Base-by-base conservation (phyloP, 352 stramenopile genomes). In the Globisporangium splendens region DNA sequence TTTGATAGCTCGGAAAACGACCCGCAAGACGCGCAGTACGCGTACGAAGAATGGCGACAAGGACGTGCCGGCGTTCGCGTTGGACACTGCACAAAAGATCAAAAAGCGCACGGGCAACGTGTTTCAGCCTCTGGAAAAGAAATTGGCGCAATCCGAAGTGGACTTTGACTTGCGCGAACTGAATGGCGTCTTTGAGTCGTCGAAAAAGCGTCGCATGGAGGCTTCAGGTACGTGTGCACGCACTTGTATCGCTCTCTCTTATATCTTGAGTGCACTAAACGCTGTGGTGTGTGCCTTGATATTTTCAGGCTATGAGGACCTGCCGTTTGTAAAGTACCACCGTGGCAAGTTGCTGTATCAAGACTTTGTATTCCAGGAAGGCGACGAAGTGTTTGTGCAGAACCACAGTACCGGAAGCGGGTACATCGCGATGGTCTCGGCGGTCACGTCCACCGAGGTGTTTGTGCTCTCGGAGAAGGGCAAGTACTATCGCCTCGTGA, bases 391-490 rank as follows among this genome's bases (percentile, higher is more conserved):
- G 47, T 81, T 78, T 63, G 81, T 91, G 55, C 77, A 83, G 62
- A 77, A 89, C 65, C 71, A 82, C 51, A 64, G 68, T 47, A 73
- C 63, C 13, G 75, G 75, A 18, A 82, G 70, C 61, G 73, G 76
- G 59, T 89, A 89, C 65, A 65, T 75, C 39, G 83, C 79, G n/a
- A 69, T 91, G 50, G 75, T 93, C 46, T 85, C 70, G 49, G 79
- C 74, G 17, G 73, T 91, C 44, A 84, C 84, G 46, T 68, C 81
- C 41, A 84, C 76, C 10, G 84, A 93, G 62, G 61, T 91, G 11
- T 83, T 89, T 52, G 76, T 93, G 42, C 72, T 93, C 11, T 89
- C 80, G 51, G 84, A 93, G 58, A 89, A 87, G 54, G 84, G 84
- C 59, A 88, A 87, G 66, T 88, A 87, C 72, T 73, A 71, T 49